Base-by-base conservation (phyloP, 176 grass and related monocot genomes). In the Lolium perenne region DNA sequence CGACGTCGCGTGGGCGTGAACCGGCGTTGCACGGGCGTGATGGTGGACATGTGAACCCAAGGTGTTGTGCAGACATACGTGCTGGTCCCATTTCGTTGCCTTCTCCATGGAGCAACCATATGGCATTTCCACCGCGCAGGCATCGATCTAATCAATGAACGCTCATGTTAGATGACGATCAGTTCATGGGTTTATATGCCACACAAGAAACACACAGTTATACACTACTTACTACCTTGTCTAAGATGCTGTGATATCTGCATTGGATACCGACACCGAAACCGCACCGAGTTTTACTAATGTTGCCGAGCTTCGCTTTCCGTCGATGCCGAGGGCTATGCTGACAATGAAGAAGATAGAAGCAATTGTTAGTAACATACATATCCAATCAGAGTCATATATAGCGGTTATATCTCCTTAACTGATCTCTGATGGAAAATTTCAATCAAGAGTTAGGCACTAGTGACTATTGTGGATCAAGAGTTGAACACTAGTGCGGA, bases 21-120 rank as follows among this genome's bases (percentile, higher is more conserved):
- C 32, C 65, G 71, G 20, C 16, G 32, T 8, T 12, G 83, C 26
- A 20, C 17, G 7, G 7, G 53, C 2, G 14, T 16, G 32, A 21
- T 62, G 22, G 38, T 10, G 20, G 13, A 55, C 74, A 68, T 77
- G 74, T 15, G 32, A 65, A 13, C 35, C 73, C n/a, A 67, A 32
- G 58, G 67, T 48, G 69, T 22, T 63, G 7, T 58, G 71, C 57
- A 80, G 11, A 5, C 3, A 71, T 4, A 13, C 58, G 53, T 4
- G 59, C 71, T 25, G 18, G 71, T 86, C 90, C 91, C 91, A 93
- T 79, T 93, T 93, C 29, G 91, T 93, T 8, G 91, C 85, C 78
- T 71, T 85, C 85, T 93, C 88, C 88, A 89, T 86, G 14, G 40
- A 70, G 29, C 51, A 70, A 32, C 41, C 49, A 84, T 59, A 66